Conservation (phyloP, 2,329 filamentous ascomycete genomes). For the Didymella glomerata region DNA sequence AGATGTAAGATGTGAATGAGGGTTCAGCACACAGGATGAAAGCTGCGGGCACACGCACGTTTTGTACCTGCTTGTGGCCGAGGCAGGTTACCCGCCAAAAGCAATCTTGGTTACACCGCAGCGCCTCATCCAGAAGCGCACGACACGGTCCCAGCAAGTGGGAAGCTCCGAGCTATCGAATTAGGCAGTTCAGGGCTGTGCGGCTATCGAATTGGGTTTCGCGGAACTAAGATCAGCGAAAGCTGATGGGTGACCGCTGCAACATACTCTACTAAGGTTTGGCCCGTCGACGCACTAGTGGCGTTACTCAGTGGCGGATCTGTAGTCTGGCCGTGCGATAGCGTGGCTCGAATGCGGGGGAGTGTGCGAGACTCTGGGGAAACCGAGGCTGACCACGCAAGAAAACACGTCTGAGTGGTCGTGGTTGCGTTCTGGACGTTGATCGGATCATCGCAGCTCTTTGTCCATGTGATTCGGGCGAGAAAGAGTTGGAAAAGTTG, state of each 20-base stretch:
- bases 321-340: constrained; percentile 16
- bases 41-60: constrained; percentile 7
- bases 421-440: background rate
- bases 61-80: constrained; percentile 20
- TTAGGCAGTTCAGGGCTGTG: constrained; percentile 8
- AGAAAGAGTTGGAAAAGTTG: constrained; percentile 3
- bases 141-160: constrained; percentile 6
- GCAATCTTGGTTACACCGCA: constrained; percentile 17
- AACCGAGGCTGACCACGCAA: constrained; percentile 14
- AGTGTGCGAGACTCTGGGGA: constrained; percentile 9
- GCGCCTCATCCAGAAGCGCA: constrained; percentile 6
- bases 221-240: constrained; percentile 5
- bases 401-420: background rate
- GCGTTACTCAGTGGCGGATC: constrained; percentile 6
- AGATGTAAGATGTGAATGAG: constrained; percentile 7
- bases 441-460: background rate
- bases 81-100: constrained; percentile 12
- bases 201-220: constrained; percentile 18
- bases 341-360: constrained; percentile 17
- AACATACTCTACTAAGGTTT: constrained; percentile 6
- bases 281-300: constrained; percentile 6
- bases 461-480: constrained; percentile 9
- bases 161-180: constrained; percentile 15
- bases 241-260: constrained; percentile 3
- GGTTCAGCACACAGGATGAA: constrained; percentile 2